Evolutionary conservation across 768 basidiomycete genomes (phyloP), one percentile per base, ranked within the genome.

Genomic region (Rickenella mellea): DNA sequence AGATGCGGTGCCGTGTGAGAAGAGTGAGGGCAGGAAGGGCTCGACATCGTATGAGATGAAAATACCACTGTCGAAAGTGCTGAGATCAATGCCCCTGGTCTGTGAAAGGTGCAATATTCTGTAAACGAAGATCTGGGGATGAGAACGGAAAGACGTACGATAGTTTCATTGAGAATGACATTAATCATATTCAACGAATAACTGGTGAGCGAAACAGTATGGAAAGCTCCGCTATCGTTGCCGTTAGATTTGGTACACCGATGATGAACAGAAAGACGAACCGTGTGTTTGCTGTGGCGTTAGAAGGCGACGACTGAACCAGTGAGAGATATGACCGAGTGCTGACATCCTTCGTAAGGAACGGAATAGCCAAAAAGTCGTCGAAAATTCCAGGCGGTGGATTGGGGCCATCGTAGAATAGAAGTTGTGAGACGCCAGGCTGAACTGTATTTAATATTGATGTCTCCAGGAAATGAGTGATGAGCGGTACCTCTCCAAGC

Each of bases 321-420:
- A 76, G 53, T 1, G 66, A 66, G 2, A 59, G 17, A 48, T 71
- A 72, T 6, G 61, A 60, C 3, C 68, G 57, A 0, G 70, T 70
- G 2, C 44, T 50, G 2, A 75, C 52, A 43, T 73, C 65, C 41
- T 55, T 53, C 3, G 52, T 52, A 19, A 71, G 35, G 14, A 52
- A 41, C 2, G 69, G 68, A 27, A 77, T 70, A 1, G 61, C 58
- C 19, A 76, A 47, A 55, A 74, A 73, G 7, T 63, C 64, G 44
- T 77, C 73, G 46, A 76, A 77, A 21, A 74, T 65, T 1, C 71
- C 74, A 0, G 47, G 43, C 0, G 74, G 75, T 1, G 66, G 67
- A 0, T 54, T 62, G 11, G 78, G 77, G 1, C 48, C 71, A 49
- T 82, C 73, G 48, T 83, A 81, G 56, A 82, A 83, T 19, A 82